Base-by-base conservation (phyloP, 305 asterid genomes). In the Salvia sclarea region DNA sequence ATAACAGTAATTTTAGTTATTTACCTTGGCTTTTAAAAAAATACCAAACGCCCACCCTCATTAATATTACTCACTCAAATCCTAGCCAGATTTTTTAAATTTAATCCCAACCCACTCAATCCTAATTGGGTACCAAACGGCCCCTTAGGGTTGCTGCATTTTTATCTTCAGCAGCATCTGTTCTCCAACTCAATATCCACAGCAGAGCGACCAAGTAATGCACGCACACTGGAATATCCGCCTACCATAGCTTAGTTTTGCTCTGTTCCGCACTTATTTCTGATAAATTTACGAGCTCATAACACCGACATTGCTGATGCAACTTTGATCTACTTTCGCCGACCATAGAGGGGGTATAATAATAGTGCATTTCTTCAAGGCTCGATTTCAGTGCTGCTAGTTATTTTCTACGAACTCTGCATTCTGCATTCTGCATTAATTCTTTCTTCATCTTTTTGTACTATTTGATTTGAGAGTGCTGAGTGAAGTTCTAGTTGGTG, bases 61-160 rank as follows among this genome's bases (percentile, higher is more conserved):
- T n/a, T n/a, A n/a, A n/a, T n/a, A n/a, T n/a, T n/a, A n/a, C n/a
- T n/a, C n/a, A n/a, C n/a, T n/a, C n/a, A n/a, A n/a, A n/a, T n/a
- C n/a, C n/a, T n/a, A n/a, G n/a, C n/a, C n/a, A n/a, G n/a, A n/a
- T n/a, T n/a, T n/a, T n/a, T n/a, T n/a, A n/a, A n/a, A n/a, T n/a
- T n/a, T n/a, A n/a, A n/a, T n/a, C n/a, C n/a, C n/a, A n/a, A n/a
- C n/a, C n/a, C n/a, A n/a, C n/a, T n/a, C n/a, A n/a, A n/a, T n/a
- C n/a, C n/a, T n/a, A n/a, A n/a, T n/a, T n/a, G n/a, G n/a, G n/a
- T n/a, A n/a, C n/a, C n/a, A n/a, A n/a, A n/a, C n/a, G n/a, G n/a
- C n/a, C n/a, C n/a, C n/a, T 38, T 64, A 74, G 84, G 83, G 80
- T 77, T 82, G 75, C 77, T 79, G 72, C 83, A 79, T 76, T 76